Conservation (phyloP, 2,329 filamentous ascomycete species). For the Sporothrix protearum region DNA sequence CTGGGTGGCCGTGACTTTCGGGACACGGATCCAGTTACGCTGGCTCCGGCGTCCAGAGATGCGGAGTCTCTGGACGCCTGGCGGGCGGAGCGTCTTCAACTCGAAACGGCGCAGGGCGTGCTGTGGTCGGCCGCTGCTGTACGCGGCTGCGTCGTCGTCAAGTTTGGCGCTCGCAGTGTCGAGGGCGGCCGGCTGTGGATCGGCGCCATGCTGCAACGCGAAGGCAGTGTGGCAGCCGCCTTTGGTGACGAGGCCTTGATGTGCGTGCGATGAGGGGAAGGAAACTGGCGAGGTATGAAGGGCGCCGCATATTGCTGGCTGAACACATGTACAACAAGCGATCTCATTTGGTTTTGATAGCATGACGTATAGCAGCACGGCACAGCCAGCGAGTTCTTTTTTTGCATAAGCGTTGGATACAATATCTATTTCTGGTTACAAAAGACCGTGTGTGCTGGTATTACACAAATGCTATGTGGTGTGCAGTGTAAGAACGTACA, state of each 20-base stretch:
- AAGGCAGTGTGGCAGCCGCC: slow-evolving; percentile 64
- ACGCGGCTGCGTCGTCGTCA: slow-evolving; percentile 81
- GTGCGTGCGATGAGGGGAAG: slow-evolving; percentile 57
- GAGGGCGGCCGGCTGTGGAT: slow-evolving; percentile 82
- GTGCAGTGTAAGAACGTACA: not conserved
- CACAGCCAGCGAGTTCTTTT: not conserved
- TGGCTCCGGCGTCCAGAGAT: slow-evolving; percentile 43
- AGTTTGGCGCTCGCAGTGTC: slow-evolving; percentile 79
- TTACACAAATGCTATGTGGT: not conserved
- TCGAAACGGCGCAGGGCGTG: slow-evolving; percentile 59
- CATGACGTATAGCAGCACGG: not conserved
- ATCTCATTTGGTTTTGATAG: not conserved
- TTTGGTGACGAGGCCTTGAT: slow-evolving; percentile 82
- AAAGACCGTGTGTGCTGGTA: not conserved
- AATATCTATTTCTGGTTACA: not conserved
- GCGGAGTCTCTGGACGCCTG: slow-evolving; percentile 44
- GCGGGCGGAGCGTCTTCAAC: slow-evolving; percentile 52
- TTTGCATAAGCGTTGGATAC: not conserved
- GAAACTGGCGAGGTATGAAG: not conserved
- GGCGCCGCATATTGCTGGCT: not conserved
- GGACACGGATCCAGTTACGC: slow-evolving; percentile 35
- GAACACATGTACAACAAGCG: not conserved
- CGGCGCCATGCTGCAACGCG: slow-evolving; percentile 66
- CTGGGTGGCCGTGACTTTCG: slow-evolving; percentile 79
- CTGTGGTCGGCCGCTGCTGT: slow-evolving; percentile 81